Conservation (phyloP, 2,329 filamentous ascomycete species). For the Elsinoe necatrix region DNA sequence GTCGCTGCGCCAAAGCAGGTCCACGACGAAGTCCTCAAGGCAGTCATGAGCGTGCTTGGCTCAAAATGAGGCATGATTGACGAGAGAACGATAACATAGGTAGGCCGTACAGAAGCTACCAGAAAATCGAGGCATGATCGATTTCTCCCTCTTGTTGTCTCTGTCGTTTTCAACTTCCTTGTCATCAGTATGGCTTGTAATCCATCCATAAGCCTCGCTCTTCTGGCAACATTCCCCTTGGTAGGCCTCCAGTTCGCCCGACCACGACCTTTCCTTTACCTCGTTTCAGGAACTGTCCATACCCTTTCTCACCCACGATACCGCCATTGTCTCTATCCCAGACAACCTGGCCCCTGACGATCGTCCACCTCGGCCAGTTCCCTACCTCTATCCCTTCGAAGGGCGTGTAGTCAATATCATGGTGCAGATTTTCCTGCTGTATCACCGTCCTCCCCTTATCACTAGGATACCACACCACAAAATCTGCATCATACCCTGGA, state of each 20-base stretch:
- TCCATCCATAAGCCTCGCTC: slow-evolving; percentile 27
- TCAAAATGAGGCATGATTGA: slow-evolving; percentile 28
- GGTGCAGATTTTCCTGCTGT: slow-evolving; percentile 46
- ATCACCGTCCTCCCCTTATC: slow-evolving; percentile 25
- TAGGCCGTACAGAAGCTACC: slow-evolving; percentile 1
- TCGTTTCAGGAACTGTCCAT: slow-evolving; percentile 32
- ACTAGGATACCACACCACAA: slow-evolving; percentile 37
- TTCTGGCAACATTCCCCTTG: slow-evolving; percentile 25
- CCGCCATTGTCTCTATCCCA: slow-evolving; percentile 50
- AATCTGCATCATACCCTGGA: slow-evolving; percentile 38
- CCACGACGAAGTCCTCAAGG: slow-evolving; percentile 67
- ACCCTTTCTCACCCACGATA: slow-evolving; percentile 29
- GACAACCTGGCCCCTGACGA: slow-evolving; percentile 50
- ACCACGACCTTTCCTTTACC: slow-evolving; percentile 28
- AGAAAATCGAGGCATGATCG: neutral
- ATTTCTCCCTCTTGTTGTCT: neutral
- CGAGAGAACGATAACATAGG: neutral
- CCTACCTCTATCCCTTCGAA: slow-evolving; percentile 50
- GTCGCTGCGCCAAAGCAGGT: slow-evolving; percentile 74
- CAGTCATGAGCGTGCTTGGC: slow-evolving; percentile 69
- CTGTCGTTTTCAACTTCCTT: neutral
- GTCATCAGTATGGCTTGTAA: neutral
- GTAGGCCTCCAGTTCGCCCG: slow-evolving; percentile 25
- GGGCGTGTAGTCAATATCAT: slow-evolving; percentile 55
- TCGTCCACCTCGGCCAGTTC: slow-evolving; percentile 55